Conservation (phyloP, 306 rosid species). For the Abrus precatorius region DNA sequence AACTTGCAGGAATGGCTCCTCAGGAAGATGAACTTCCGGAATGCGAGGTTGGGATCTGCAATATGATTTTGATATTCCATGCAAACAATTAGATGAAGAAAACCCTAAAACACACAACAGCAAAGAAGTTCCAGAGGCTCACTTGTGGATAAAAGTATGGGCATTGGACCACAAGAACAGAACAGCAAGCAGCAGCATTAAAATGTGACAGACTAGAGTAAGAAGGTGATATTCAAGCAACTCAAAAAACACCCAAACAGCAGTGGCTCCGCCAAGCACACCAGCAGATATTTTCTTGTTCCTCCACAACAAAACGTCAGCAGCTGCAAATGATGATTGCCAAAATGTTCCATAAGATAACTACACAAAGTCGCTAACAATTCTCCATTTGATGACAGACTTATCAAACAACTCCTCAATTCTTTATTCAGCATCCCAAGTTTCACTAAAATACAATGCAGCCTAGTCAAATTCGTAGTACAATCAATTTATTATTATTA, state of each 20-base stretch:
- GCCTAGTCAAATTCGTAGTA: background rate
- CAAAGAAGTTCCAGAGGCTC: constrained; percentile 27
- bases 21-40: constrained; percentile 66
- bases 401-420: background rate
- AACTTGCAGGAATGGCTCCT: constrained; percentile 64
- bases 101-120: background rate
- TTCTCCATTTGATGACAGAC: background rate
- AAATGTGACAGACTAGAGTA: constrained; percentile 65
- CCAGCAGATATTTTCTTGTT: constrained; percentile 73
- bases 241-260: constrained; percentile 66
- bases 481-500: background rate
- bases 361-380: background rate
- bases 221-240: constrained; percentile 73
- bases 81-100: background rate
- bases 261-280: constrained; percentile 67
- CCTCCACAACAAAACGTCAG: constrained; percentile 83
- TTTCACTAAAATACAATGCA: background rate
- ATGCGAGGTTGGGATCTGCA: constrained; percentile 64
- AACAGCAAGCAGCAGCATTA: constrained; percentile 62
- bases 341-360: background rate
- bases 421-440: background rate
- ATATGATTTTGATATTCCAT: background rate
- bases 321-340: constrained; percentile 58
- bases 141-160: constrained; percentile 70
- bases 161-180: constrained; percentile 78